Percentiles rank a stretch among this genome's conserved stretches.
phyloP scores from a whole-genome alignment of 2,329 filamentous ascomycete species.

The Geosmithia flava region DNA sequence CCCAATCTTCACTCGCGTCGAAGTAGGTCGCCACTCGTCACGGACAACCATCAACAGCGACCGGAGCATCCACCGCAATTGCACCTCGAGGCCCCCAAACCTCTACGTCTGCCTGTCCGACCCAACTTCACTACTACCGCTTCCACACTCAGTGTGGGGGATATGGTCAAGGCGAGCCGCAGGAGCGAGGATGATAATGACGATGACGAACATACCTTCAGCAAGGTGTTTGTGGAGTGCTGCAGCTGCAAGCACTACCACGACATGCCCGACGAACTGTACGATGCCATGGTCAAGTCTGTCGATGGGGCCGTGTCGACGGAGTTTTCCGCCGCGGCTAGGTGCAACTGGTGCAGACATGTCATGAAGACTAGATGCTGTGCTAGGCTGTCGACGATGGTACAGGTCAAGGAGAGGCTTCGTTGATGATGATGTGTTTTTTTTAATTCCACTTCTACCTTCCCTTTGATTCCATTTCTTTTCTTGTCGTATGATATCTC shows the following conservation, averaged over 20 bases:
- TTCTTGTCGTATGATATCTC: background rate
- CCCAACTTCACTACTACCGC: background rate
- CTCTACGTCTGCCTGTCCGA: background rate
- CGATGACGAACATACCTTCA: slow-evolving; percentile 26
- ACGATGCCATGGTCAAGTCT: slow-evolving; percentile 48
- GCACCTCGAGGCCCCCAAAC: background rate
- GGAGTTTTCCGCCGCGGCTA: slow-evolving; percentile 48
- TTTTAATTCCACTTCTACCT: too few relatives aligned
- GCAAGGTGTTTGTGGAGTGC: slow-evolving; percentile 55
- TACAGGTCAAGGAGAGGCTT: slow-evolving; percentile 52
- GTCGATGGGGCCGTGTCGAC: slow-evolving; percentile 29
- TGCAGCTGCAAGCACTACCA: slow-evolving; percentile 53
- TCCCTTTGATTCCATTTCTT: background rate
- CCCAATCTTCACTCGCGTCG: background rate
- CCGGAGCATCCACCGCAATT: background rate
- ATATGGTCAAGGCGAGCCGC: background rate
- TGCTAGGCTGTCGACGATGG: slow-evolving; percentile 53
- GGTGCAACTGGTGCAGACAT: slow-evolving; percentile 62
- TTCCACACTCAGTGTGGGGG: background rate
- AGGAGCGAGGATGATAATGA: background rate
- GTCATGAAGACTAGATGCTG: slow-evolving; percentile 59
- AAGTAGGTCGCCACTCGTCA: background rate
- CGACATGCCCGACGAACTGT: slow-evolving; percentile 52
- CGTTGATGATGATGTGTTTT: slow-evolving; percentile 20
- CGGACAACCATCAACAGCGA: too few relatives aligned